phyloP scores from a whole-genome alignment of 768 basidiomycete genomes.

The Boletus subcaerulescens region DNA sequence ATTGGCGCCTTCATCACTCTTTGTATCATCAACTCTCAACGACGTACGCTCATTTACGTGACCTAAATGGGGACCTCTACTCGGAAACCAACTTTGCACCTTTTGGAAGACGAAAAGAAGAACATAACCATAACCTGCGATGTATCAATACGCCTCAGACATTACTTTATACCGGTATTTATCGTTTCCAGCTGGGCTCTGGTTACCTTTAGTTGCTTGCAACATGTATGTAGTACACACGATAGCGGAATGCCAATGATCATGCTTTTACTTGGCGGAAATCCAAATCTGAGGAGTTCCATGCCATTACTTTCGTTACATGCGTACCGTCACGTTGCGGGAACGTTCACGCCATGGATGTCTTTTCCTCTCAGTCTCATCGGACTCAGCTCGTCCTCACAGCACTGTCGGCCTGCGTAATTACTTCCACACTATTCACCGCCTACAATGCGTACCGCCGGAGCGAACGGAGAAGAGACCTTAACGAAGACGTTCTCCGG shows the following conservation, averaged over 20 bases:
- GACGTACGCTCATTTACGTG: conserved; percentile 43
- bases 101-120: not conserved
- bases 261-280: too few species aligned
- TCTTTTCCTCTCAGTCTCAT: conserved; percentile 44
- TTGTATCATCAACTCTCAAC: conserved; percentile 46
- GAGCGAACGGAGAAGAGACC: conserved; percentile 48
- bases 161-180: conserved; percentile 31
- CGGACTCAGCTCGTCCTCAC: conserved; percentile 61
- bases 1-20: conserved; percentile 56
- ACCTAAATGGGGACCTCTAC: conserved; percentile 19
- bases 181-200: conserved; percentile 17
- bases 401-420: conserved; percentile 60
- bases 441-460: conserved; percentile 51
- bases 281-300: too few species aligned
- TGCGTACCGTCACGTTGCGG: too few species aligned
- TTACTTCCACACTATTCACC: conserved; percentile 58
- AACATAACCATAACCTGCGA: not conserved
- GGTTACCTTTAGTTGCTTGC: conserved; percentile 1
- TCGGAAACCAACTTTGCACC: not conserved
- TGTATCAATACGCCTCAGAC: conserved; percentile 21
- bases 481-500: conserved; percentile 54
- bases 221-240: not conserved
- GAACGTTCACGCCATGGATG: conserved; percentile 15
- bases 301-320: too few species aligned
- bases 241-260: conserved; percentile 1